Percentiles rank a stretch among this genome's conserved stretches.
phyloP scores from a whole-genome alignment of 1,139 yeast genomes.

The Kodamaea alishanica region DNA sequence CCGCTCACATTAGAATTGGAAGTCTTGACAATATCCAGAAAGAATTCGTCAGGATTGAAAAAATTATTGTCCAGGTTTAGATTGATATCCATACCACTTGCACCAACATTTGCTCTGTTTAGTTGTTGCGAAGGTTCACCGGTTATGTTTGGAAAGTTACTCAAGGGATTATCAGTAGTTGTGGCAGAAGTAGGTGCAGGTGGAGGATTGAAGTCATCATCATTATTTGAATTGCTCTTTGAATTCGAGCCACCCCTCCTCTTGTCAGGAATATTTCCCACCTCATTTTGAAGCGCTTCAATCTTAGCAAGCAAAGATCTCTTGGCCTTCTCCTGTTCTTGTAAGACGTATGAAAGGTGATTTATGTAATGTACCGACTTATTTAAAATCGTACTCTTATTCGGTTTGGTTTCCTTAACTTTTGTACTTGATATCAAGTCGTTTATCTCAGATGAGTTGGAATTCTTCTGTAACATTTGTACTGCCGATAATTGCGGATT shows the following conservation, averaged over 20 bases:
- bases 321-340: constrained; percentile 31
- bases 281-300: constrained; percentile 6
- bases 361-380: constrained; percentile 66
- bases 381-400: constrained; percentile 64
- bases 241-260: background rate
- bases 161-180: background rate
- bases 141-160: constrained; percentile 1
- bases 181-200: constrained; percentile 9
- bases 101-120: no score
- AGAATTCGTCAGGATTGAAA: constrained; percentile 19
- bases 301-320: constrained; percentile 10
- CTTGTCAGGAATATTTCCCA: background rate
- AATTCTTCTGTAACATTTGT: constrained; percentile 42
- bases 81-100: background rate
- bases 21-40: constrained; percentile 15
- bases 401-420: constrained; percentile 66
- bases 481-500: constrained; percentile 48
- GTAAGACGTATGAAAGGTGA: constrained; percentile 47
- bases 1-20: constrained; percentile 7
- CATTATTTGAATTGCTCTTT: background rate
- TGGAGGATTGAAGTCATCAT: constrained; percentile 5
- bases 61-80: constrained; percentile 5
- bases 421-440: constrained; percentile 39
- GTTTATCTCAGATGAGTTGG: constrained; percentile 32
- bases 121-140: constrained; percentile 1